Conservation (phyloP, 148 eudicot genomes). For the Camellia sinensis region DNA sequence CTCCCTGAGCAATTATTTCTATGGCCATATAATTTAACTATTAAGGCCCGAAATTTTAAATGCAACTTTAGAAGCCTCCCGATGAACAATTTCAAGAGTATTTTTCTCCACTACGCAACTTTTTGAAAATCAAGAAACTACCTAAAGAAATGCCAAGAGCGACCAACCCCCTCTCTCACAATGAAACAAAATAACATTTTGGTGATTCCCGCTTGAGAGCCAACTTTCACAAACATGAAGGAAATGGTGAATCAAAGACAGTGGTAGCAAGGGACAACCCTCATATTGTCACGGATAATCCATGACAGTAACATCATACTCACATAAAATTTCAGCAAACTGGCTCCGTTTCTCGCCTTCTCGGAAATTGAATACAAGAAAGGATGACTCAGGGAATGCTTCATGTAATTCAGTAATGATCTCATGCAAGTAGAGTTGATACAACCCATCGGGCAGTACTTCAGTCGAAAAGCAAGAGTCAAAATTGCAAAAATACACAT, state of each 20-base stretch:
- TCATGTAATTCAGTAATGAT: constrained; percentile 79
- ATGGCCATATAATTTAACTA: no score
- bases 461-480: constrained; percentile 98
- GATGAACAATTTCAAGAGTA: no score
- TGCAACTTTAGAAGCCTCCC: no score
- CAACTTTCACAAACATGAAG: no score
- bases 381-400: constrained; percentile 79
- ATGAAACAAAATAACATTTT: no score
- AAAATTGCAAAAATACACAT: constrained; percentile 52
- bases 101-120: no score
- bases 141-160: no score
- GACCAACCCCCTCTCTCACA: no score
- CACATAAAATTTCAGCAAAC: constrained; percentile 86
- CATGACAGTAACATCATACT: constrained; percentile 86
- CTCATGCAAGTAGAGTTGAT: constrained; percentile 89
- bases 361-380: constrained; percentile 94
- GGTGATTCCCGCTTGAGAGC: no score
- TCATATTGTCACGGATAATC: constrained; percentile 98
- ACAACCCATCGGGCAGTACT: constrained; percentile 82
- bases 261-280: constrained; percentile 90
- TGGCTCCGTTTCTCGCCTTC: constrained; percentile 92
- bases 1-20: no score
- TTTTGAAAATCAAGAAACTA: no score
- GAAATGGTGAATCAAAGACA: constrained; percentile 62
- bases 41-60: no score